Conservation (phyloP, 2,329 filamentous ascomycete genomes). For the Venturia carpophila region DNA sequence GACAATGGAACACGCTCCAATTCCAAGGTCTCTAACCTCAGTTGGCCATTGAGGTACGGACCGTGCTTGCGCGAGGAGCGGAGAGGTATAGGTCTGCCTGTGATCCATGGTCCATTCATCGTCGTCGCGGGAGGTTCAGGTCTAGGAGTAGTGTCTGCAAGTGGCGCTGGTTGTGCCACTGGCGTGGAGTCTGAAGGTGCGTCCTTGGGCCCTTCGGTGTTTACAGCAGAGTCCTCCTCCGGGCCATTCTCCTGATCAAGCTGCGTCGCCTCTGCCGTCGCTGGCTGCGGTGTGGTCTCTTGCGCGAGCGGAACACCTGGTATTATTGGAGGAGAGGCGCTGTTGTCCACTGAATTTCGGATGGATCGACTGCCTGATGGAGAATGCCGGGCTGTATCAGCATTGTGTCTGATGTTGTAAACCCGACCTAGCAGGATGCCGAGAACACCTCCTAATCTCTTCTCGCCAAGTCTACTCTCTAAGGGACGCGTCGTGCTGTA, state of each 20-base stretch:
- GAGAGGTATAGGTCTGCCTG: constrained; percentile 18
- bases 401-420: constrained; percentile 47
- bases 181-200: background rate
- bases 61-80: constrained; percentile 21
- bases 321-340: background rate
- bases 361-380: constrained; percentile 13
- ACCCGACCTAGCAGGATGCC: constrained; percentile 61
- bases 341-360: constrained; percentile 13
- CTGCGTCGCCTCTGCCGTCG: background rate
- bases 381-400: constrained; percentile 22
- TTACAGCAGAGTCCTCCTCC: background rate
- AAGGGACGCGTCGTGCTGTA: constrained; percentile 45
- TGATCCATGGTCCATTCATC: constrained; percentile 9
- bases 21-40: constrained; percentile 64
- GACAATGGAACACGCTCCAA: constrained; percentile 69
- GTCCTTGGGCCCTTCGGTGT: constrained; percentile 2
- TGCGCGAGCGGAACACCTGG: background rate
- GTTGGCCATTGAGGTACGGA: constrained; percentile 46
- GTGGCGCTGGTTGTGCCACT: background rate
- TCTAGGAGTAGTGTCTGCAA: background rate
- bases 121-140: background rate
- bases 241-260: background rate
- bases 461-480: constrained; percentile 51
- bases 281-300: background rate
- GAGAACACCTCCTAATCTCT: constrained; percentile 58